A percentile compares a stretch with the other conserved stretches of the same genome.
Conservation (phyloP, 352 stramenopile genomes). For the Phytopythium ostracodes region DNA sequence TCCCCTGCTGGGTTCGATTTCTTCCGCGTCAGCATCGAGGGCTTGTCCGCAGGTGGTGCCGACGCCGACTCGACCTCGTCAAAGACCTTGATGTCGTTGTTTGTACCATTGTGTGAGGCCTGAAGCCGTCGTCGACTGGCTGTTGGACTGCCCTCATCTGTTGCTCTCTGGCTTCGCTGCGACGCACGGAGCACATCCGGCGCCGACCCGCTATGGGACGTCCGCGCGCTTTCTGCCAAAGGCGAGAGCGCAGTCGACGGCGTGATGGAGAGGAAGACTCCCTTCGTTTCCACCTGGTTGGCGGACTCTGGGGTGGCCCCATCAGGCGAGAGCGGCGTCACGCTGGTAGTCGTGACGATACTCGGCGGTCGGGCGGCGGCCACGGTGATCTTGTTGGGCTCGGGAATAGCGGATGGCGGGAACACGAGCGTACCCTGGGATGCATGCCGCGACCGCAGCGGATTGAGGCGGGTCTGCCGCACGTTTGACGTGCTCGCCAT, state of each 20-base stretch:
- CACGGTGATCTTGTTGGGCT: conserved; percentile 6
- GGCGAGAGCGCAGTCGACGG: neutral
- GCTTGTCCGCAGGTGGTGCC: neutral
- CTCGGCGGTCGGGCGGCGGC: neutral
- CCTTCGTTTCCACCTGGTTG: neutral
- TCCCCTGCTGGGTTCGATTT: neutral
- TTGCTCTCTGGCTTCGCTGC: neutral
- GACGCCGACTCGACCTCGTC: neutral
- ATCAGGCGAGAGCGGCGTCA: conserved; percentile 3
- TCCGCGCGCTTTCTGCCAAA: neutral
- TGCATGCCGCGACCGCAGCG: conserved; percentile 6
- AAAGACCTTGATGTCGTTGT: neutral
- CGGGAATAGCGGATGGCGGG: neutral
- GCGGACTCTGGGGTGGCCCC: neutral
- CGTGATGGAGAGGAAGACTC: neutral
- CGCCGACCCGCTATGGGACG: neutral
- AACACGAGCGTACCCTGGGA: conserved; percentile 7
- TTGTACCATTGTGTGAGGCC: neutral
- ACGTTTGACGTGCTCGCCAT: neutral
- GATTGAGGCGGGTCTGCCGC: neutral
- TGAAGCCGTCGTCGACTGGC: neutral
- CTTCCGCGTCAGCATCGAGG: neutral
- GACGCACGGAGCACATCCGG: neutral
- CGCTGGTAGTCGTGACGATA: neutral
- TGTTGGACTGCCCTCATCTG: conserved; percentile 1